Conservation (phyloP, 2,329 filamentous ascomycete genomes). For the Albifimbria verrucaria region DNA sequence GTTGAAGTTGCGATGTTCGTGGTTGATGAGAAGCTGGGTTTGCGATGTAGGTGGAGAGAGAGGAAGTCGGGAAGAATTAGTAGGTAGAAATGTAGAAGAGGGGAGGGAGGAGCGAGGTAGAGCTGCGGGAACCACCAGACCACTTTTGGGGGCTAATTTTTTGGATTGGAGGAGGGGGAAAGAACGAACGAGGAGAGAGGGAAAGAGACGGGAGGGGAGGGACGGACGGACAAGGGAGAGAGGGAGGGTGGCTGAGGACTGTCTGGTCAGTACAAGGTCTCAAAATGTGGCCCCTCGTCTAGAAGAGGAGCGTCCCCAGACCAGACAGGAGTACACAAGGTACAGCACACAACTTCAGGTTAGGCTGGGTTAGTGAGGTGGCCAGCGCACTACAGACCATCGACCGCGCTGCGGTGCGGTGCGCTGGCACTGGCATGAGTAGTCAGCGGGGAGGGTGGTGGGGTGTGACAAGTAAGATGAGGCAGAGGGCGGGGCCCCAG, state of each 20-base stretch:
- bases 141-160: conserved; percentile 10
- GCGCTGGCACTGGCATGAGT: not conserved
- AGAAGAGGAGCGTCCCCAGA: not conserved
- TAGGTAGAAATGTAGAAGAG: conserved; percentile 24
- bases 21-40: conserved; percentile 22
- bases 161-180: conserved; percentile 15
- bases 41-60: conserved; percentile 19
- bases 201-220: conserved; percentile 13
- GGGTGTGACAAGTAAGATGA: not conserved
- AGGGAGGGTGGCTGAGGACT: conserved; percentile 27
- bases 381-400: conserved; percentile 1
- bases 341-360: not conserved
- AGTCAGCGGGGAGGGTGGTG: not conserved
- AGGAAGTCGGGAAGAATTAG: too few relatives aligned
- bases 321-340: too few relatives aligned
- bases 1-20: conserved; percentile 16
- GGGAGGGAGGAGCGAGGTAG: conserved; percentile 22
- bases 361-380: not conserved
- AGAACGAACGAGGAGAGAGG: conserved; percentile 17
- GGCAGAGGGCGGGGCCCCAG: not conserved
- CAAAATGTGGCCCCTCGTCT: not conserved
- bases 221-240: conserved; percentile 7
- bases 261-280: conserved; percentile 8
- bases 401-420: not conserved
- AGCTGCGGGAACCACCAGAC: conserved; percentile 14